Evolutionary conservation across 2,329 filamentous ascomycete species (phyloP).

Genomic region (Colletotrichum sojae): DNA sequence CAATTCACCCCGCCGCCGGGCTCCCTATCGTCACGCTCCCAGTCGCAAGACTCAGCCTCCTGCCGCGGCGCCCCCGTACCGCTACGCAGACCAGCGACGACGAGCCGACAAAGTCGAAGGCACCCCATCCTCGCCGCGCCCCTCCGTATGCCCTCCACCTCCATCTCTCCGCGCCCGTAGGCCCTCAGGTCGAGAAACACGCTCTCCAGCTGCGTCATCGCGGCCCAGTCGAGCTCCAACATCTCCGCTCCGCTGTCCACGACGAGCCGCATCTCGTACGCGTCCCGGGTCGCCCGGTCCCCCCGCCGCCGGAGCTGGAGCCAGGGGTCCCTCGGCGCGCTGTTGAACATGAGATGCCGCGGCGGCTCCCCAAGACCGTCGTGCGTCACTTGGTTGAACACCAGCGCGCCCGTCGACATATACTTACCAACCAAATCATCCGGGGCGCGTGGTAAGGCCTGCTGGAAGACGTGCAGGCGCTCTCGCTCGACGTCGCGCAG

Average conservation of each 20-base stretch:
- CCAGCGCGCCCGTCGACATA: slow-evolving; percentile 26
- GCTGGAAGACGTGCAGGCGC: slow-evolving; percentile 10
- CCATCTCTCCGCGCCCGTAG: slow-evolving; percentile 8
- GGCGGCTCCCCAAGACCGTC: background rate
- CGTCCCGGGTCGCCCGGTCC: background rate
- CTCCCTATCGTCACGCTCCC: slow-evolving; percentile 25
- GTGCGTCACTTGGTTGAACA: background rate
- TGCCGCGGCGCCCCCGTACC: slow-evolving; percentile 1
- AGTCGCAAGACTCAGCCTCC: background rate
- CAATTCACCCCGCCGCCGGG: slow-evolving; percentile 30
- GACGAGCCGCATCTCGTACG: slow-evolving; percentile 22
- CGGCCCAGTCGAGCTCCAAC: slow-evolving; percentile 18
- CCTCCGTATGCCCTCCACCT: slow-evolving; percentile 14
- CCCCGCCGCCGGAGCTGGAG: slow-evolving; percentile 19
- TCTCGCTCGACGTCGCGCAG: slow-evolving; percentile 12
- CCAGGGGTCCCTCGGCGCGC: slow-evolving; percentile 18
- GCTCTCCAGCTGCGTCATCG: slow-evolving; percentile 30
- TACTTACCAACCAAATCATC: slow-evolving; percentile 24
- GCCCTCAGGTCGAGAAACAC: slow-evolving; percentile 35
- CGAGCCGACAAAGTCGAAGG: slow-evolving; percentile 25
- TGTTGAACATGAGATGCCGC: slow-evolving; percentile 32
- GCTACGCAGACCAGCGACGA: slow-evolving; percentile 27
- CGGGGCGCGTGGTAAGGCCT: slow-evolving; percentile 5
- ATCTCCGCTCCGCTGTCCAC: slow-evolving; percentile 8
- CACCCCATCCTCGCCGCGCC: slow-evolving; percentile 30